Base-by-base conservation (phyloP, 2,329 filamentous ascomycete species). In the Ceratocystis cubensis region DNA sequence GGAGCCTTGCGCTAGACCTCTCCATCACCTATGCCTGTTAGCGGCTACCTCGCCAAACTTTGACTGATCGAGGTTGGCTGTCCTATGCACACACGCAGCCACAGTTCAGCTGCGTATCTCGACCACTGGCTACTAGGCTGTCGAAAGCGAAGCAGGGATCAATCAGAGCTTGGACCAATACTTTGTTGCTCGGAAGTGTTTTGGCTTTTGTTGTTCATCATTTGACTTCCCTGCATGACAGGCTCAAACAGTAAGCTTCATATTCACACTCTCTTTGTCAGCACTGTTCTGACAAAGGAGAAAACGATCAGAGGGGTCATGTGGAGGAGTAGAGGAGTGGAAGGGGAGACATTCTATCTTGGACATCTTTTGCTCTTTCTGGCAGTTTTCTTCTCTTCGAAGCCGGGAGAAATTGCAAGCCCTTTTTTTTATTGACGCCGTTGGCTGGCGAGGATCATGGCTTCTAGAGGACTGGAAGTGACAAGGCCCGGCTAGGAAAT, bases 131-230 rank as follows among this genome's bases (percentile, higher is more conserved):
- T 5, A 41, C 37, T 13, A 41, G 37, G 37, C 10, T 0, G 37
- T 41, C 10, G 10, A 41, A 41, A 15, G 37, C 3, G 13, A 41
- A n/a, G 56, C 30, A 59, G 56, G 56, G 56, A 25, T 59, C 28
- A 37, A 6, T 59, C 56, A 59, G 20, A 59, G 56, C 56, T 59
- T 17, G 56, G 56, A 37, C 28, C 25, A 25, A 59, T 30, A 37
- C 56, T 37, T 59, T 59, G 28, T 59, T 59, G 56, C 56, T 59
- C 53, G 28, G 25, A 33, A n/a, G 53, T 33, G 53, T 59, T 59
- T 59, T 59, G 53, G 53, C 25, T 59, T 59, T 20, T 59, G 53
- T 59, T 59, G 28, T 59, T 59, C 56, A 59, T 59, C 28, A 59
- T 59, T 59, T 33, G 56, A 59, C 28, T 59, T 37, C 56, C 25